These are phyloP conservation scores for Tolypocladium guangdongense DNA, from an alignment of 2,329 filamentous ascomycete species.

Conservation along the genomic window DNA sequence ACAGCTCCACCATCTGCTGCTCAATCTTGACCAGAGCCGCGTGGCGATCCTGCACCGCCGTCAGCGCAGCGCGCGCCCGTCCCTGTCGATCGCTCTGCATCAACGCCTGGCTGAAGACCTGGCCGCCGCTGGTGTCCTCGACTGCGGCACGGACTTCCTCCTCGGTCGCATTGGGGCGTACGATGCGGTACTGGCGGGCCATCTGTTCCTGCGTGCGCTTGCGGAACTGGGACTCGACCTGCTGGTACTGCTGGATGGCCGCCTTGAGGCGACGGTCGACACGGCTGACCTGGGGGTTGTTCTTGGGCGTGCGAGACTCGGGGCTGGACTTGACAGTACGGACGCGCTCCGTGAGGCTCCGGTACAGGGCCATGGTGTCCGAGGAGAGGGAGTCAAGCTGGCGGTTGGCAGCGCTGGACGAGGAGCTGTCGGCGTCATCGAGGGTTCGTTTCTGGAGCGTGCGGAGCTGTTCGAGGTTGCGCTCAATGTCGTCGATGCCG, in stretches of 20 bases:
- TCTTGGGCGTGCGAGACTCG: constrained; percentile 61
- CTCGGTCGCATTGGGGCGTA: constrained; percentile 69
- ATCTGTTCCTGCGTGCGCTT: constrained; percentile 75
- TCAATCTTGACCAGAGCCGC: constrained; percentile 87
- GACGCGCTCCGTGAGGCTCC: constrained; percentile 66
- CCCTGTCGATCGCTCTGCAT: constrained; percentile 72
- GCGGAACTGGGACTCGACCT: constrained; percentile 68
- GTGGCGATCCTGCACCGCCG: constrained; percentile 73
- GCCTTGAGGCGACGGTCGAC: constrained; percentile 70
- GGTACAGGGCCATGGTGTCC: constrained; percentile 76
- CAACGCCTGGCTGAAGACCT: constrained; percentile 82
- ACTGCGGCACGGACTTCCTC: constrained; percentile 69
- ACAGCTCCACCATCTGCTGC: constrained; percentile 75
- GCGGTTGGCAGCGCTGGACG: constrained; percentile 52
- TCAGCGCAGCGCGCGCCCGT: constrained; percentile 68
- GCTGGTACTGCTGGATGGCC: constrained; percentile 73
- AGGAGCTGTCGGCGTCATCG: constrained; percentile 61
- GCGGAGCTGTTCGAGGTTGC: constrained; percentile 60
- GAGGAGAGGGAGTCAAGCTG: constrained; percentile 64
- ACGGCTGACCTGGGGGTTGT: constrained; percentile 69
- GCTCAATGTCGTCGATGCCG: constrained; percentile 64
- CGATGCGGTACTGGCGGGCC: constrained; percentile 82
- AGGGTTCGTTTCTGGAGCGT: constrained; percentile 62
- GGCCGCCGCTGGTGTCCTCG: constrained; percentile 57
- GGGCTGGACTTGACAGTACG: constrained; percentile 73